Conservation (phyloP, 148 eudicot species). For the Hydrangea macrophylla region DNA sequence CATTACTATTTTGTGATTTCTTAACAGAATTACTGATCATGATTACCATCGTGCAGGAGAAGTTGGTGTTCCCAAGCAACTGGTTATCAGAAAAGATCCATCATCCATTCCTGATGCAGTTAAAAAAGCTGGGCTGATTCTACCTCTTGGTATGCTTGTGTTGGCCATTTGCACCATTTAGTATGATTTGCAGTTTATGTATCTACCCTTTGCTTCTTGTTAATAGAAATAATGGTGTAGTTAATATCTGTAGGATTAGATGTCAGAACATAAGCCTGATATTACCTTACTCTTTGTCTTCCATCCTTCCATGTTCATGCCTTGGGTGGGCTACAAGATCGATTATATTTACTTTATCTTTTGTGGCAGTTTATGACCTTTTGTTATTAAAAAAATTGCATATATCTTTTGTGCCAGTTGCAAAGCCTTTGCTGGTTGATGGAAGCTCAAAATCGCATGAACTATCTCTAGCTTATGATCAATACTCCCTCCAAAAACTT, state of each 20-base stretch:
- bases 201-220: neutral
- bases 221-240: neutral
- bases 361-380: neutral
- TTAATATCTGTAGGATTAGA: neutral
- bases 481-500: constrained; percentile 70
- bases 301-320: neutral
- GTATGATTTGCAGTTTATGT: neutral
- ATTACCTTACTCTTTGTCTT: neutral
- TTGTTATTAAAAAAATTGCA: constrained; percentile 4
- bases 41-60: constrained; percentile 44
- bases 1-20: neutral
- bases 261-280: neutral
- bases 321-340: neutral
- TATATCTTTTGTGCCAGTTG: constrained; percentile 52
- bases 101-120: constrained; percentile 74
- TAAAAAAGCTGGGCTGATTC: constrained; percentile 59
- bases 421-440: constrained; percentile 83
- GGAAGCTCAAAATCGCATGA: constrained; percentile 86
- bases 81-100: constrained; percentile 78
- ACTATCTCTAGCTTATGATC: constrained; percentile 84
- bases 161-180: neutral
- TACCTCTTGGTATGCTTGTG: constrained; percentile 75
- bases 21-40: neutral
- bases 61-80: constrained; percentile 77
- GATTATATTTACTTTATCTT: neutral